These are phyloP conservation scores for Fusarium zealandicum DNA, from an alignment of 2,329 filamentous ascomycete genomes.

Conservation along the genomic window DNA sequence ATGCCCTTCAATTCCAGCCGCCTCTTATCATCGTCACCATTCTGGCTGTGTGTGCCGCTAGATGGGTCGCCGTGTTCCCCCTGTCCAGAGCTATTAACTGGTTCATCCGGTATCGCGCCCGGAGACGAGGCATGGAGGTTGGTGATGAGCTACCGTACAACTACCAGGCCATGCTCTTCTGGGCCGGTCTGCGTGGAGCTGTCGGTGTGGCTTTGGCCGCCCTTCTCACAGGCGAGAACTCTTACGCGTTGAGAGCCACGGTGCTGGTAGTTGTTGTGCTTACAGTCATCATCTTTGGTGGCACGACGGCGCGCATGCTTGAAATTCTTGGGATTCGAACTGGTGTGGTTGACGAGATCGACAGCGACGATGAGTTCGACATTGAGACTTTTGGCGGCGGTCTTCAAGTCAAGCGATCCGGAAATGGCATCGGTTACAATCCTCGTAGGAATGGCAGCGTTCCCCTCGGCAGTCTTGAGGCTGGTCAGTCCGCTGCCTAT, in stretches of 20 bases:
- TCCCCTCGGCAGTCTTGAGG: conserved; percentile 60
- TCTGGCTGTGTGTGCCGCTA: conserved; percentile 86
- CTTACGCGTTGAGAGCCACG: conserved; percentile 84
- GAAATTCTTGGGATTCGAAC: conserved; percentile 97
- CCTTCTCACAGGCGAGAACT: conserved; percentile 82
- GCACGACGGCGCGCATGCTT: conserved; percentile 95
- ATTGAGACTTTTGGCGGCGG: conserved; percentile 79
- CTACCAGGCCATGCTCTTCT: conserved; percentile 99
- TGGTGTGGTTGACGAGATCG: conserved; percentile 94
- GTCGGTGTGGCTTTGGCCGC: conserved; percentile 95
- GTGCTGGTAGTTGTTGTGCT: conserved; percentile 97
- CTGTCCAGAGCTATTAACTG: conserved; percentile 89
- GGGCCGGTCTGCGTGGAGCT: conserved; percentile 93
- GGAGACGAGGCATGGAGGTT: conserved; percentile 74
- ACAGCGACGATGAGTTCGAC: conserved; percentile 98
- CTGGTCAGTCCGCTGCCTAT: conserved; percentile 53
- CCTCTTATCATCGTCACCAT: conserved; percentile 94
- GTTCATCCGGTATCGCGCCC: conserved; percentile 86
- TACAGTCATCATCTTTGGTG: conserved; percentile 98
- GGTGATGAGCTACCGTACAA: conserved; percentile 91
- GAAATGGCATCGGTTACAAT: conserved; percentile 77
- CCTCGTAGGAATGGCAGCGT: conserved; percentile 72
- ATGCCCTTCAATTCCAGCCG: conserved; percentile 87
- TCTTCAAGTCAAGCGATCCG: conserved; percentile 81
- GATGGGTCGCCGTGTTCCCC: conserved; percentile 95